These are phyloP conservation scores for Pseudocercospora pini-densiflorae DNA, from an alignment of 2,329 filamentous ascomycete species.

Conservation along the genomic window DNA sequence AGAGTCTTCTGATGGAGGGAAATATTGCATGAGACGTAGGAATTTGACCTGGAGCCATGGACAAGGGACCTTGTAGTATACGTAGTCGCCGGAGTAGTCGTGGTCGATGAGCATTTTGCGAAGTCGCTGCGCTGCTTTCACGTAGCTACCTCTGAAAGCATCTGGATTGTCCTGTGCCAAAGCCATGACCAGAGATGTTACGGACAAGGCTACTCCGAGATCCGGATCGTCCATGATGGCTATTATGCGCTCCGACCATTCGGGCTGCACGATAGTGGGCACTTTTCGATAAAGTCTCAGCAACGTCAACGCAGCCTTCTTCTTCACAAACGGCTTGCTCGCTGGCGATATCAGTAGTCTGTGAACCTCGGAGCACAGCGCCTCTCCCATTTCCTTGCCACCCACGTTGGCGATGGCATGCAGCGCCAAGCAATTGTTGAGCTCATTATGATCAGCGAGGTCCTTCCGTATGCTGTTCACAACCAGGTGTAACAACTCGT, in stretches of 20 bases:
- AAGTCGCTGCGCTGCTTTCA: slow-evolving; percentile 86
- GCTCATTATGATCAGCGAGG: slow-evolving; percentile 89
- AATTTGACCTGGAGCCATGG: slow-evolving; percentile 98
- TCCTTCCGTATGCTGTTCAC: slow-evolving; percentile 99
- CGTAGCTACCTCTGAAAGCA: slow-evolving; percentile 90
- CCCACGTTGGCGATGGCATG: slow-evolving; percentile 99
- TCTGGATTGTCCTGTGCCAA: slow-evolving; percentile 93
- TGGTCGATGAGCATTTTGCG: slow-evolving; percentile 90
- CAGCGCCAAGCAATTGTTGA: slow-evolving; percentile 94
- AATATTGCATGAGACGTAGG: slow-evolving; percentile 89
- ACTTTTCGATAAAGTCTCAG: slow-evolving; percentile 93
- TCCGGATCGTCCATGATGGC: slow-evolving; percentile 98
- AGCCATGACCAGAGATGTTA: slow-evolving; percentile 94
- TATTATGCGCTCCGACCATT: slow-evolving; percentile 98
- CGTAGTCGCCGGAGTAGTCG: slow-evolving; percentile 87
- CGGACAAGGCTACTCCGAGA: slow-evolving; percentile 90
- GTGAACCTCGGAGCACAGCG: slow-evolving; percentile 88
- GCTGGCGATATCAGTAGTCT: slow-evolving; percentile 89
- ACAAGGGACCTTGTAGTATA: slow-evolving; percentile 99
- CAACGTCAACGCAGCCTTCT: slow-evolving; percentile 94
- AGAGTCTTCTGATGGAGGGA: slow-evolving; percentile 92
- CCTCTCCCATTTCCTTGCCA: slow-evolving; percentile 95
- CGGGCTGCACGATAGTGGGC: slow-evolving; percentile 88
- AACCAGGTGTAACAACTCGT: slow-evolving; percentile 92
- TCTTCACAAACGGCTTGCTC: slow-evolving; percentile 98